Evolutionary conservation across 176 grass and related monocot species (phyloP).

Genomic region (Puya raimondii): DNA sequence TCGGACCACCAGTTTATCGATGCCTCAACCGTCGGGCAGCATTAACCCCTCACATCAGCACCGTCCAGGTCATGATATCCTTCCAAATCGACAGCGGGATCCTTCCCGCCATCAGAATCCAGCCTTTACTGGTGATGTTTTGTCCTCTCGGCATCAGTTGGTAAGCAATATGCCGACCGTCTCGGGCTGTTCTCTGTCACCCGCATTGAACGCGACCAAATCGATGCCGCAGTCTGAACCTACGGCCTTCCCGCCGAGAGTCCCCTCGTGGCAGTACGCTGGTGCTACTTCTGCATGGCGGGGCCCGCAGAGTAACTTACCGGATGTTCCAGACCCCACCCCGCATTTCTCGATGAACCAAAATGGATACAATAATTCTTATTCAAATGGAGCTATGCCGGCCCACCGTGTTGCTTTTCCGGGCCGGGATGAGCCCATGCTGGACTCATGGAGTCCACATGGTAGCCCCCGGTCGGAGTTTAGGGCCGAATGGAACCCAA

Average conservation of each 20-base stretch:
- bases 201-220: slow-evolving; percentile 10
- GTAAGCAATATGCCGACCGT: slow-evolving; percentile 26
- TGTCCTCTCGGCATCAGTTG: slow-evolving; percentile 19
- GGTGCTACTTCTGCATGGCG: slow-evolving; percentile 18
- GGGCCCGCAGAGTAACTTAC: slow-evolving; percentile 5
- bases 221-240: background rate
- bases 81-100: background rate
- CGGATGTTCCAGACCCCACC: slow-evolving; percentile 16
- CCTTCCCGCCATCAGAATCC: background rate
- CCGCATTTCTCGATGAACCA: slow-evolving; percentile 19
- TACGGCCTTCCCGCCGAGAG: background rate
- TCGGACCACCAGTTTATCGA: slow-evolving; percentile 13
- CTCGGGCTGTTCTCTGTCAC: slow-evolving; percentile 9
- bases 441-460: slow-evolving; percentile 20
- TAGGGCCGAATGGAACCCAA: slow-evolving; percentile 20
- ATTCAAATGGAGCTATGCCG: background rate
- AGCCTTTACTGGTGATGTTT: slow-evolving; percentile 8
- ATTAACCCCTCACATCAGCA: slow-evolving; percentile 34
- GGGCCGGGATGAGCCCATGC: slow-evolving; percentile 2
- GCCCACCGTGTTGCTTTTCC: slow-evolving; percentile 9
- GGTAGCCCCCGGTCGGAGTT: slow-evolving; percentile 20
- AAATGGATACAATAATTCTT: slow-evolving; percentile 33
- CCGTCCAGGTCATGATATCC: slow-evolving; percentile 12
- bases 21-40: slow-evolving; percentile 16
- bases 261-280: slow-evolving; percentile 35